These are phyloP conservation scores for Fonsecaea pugnacius DNA, from an alignment of 2,329 filamentous ascomycete species.

Conservation along the genomic window DNA sequence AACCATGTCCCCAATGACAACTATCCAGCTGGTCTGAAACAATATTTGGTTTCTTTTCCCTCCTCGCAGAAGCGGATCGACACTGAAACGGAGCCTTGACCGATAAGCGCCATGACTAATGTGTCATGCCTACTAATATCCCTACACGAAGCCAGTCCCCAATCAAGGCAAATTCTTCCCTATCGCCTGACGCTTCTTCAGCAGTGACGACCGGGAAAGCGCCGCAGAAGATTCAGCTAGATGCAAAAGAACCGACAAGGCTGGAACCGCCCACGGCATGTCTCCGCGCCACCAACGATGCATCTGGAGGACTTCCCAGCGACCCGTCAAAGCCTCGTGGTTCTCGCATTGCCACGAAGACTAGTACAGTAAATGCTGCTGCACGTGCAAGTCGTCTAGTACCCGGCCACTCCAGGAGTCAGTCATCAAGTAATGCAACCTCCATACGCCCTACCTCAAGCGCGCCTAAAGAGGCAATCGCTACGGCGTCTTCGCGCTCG, in stretches of 20 bases:
- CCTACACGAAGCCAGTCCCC: slow-evolving; percentile 6
- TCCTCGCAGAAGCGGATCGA: neutral
- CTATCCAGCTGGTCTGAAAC: neutral
- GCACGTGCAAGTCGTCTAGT: neutral
- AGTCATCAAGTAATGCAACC: slow-evolving; percentile 10
- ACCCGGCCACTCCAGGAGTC: slow-evolving; percentile 14
- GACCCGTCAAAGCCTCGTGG: slow-evolving; percentile 8
- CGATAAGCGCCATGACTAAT: slow-evolving; percentile 21
- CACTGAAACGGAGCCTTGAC: neutral
- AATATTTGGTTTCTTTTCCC: neutral
- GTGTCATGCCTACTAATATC: slow-evolving; percentile 9
- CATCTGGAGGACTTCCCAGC: slow-evolving; percentile 5
- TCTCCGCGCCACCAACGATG: slow-evolving; percentile 16
- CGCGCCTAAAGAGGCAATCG: neutral
- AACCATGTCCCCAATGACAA: neutral
- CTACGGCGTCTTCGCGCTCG: slow-evolving; percentile 9
- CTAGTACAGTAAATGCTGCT: neutral
- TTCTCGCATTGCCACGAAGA: slow-evolving; percentile 8
- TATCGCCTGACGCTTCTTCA: neutral
- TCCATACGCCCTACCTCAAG: neutral
- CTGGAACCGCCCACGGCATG: slow-evolving; percentile 10
- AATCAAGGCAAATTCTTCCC: slow-evolving; percentile 14
- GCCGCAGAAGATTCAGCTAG: slow-evolving; percentile 1
- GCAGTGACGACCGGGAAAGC: slow-evolving; percentile 8
- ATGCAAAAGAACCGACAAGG: slow-evolving; percentile 23